A percentile compares a stretch with the other conserved stretches of the same genome.
These are phyloP conservation scores for Candida sp. DNA, from an alignment of 1,139 yeast species.

Conservation along the genomic window DNA sequence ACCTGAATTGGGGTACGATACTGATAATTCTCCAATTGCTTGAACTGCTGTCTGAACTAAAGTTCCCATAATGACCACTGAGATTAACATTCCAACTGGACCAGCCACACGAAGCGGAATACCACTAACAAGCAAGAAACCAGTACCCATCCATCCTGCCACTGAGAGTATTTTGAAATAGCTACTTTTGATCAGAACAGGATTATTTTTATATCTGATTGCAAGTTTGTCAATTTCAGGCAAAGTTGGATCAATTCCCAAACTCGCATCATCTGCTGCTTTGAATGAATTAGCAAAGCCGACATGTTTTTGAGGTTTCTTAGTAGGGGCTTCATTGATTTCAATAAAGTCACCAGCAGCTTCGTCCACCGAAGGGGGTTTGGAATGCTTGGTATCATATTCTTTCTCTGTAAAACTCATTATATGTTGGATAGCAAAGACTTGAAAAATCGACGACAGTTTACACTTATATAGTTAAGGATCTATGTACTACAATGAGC, in stretches of 20 bases:
- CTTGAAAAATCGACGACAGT: too few relatives aligned
- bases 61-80: slow-evolving; percentile 44
- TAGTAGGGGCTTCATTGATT: too few relatives aligned
- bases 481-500: too few relatives aligned
- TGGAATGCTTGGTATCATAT: too few relatives aligned
- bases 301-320: too few relatives aligned
- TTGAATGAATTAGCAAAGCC: slow-evolving; percentile 55
- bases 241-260: slow-evolving; percentile 65
- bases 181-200: slow-evolving; percentile 61
- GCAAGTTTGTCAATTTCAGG: slow-evolving; percentile 70
- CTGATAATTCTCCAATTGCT: slow-evolving; percentile 69
- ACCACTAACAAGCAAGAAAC: slow-evolving; percentile 69
- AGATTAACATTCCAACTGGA: slow-evolving; percentile 70
- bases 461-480: too few relatives aligned
- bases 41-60: slow-evolving; percentile 65
- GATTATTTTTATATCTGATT: slow-evolving; percentile 63
- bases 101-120: slow-evolving; percentile 59
- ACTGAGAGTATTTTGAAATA: slow-evolving; percentile 83
- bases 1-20: slow-evolving; percentile 71
- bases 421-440: too few relatives aligned
- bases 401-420: too few relatives aligned
- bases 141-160: slow-evolving; percentile 88
- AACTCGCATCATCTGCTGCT: slow-evolving; percentile 42
- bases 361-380: too few relatives aligned
- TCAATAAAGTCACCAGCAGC: too few relatives aligned